Evolutionary conservation across 2,329 filamentous ascomycete genomes (phyloP).

Genomic region (Bipolaris cookei): DNA sequence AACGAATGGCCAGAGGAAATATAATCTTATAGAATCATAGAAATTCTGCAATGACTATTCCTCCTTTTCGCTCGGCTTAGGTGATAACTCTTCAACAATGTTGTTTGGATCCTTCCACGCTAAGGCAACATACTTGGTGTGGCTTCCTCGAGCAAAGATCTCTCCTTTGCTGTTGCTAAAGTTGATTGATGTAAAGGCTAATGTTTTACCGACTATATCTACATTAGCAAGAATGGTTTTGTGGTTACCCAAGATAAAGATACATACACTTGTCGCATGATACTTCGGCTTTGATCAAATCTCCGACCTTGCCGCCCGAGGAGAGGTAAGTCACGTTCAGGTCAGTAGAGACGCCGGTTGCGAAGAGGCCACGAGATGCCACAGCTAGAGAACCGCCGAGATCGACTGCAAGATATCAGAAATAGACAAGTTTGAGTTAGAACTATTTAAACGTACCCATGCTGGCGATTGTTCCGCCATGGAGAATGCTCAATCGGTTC

Average conservation of each 20-base stretch:
- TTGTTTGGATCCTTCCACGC: slow-evolving; percentile 70
- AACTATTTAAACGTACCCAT: slow-evolving; percentile 56
- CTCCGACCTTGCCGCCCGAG: slow-evolving; percentile 68
- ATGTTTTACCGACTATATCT: slow-evolving; percentile 65
- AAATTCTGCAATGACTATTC: slow-evolving; percentile 9
- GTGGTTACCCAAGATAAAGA: background rate
- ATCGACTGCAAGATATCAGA: slow-evolving; percentile 56
- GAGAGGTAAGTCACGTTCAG: slow-evolving; percentile 70
- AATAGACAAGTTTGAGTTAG: background rate
- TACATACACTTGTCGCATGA: slow-evolving; percentile 67
- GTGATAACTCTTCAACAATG: slow-evolving; percentile 63
- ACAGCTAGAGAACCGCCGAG: slow-evolving; percentile 71
- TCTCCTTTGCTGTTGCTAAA: slow-evolving; percentile 66
- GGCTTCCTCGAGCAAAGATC: slow-evolving; percentile 68
- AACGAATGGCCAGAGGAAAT: background rate
- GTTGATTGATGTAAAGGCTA: slow-evolving; percentile 67
- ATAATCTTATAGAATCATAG: background rate
- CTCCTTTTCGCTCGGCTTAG: slow-evolving; percentile 37
- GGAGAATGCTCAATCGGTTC: slow-evolving; percentile 78
- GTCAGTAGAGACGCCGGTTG: slow-evolving; percentile 71
- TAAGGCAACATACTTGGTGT: slow-evolving; percentile 69
- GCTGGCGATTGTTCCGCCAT: slow-evolving; percentile 79
- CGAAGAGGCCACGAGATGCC: slow-evolving; percentile 68
- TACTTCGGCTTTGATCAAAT: slow-evolving; percentile 65
- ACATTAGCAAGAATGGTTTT: background rate